Base-by-base conservation (phyloP, 768 basidiomycete species). In the Rhodotorula kratochvilovae region DNA sequence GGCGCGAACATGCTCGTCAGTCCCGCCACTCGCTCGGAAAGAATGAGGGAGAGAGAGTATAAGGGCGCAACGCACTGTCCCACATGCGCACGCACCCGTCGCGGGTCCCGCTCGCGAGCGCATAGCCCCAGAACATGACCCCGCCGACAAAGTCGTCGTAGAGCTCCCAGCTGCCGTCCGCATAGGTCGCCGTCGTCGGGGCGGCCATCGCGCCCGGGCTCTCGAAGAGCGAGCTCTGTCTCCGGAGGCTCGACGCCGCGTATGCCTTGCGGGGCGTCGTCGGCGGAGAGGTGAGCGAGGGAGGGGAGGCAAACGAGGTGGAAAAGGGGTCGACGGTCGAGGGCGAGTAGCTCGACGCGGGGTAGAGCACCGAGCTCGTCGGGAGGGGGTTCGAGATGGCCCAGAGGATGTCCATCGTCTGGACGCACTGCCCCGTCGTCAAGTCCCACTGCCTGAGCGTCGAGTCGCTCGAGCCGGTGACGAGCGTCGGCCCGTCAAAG, bases 371-470 rank as follows among this genome's bases (percentile, higher is more conserved):
- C 29, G 72, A 68, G 25, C 61, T 62, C 35, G 61, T 21, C 4
- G 80, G 76, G 12, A 88, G 84, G 5, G 92, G 88, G 81, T 98
- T 95, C 17, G 92, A 92, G 76, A 98, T 95, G 4, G 95, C 96
- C 96, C 96, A 99, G 35, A 99, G 87, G 73, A 99, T 96, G 81
- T 99, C 96, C 96, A 99, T 99, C 33, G 95, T 95, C 84, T 96
- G 89, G 57, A 98, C 89, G 81, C 96, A 99, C 83, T 98, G 96
- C 13, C 95, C 96, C 0, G 96, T 98, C 29, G 86, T 87, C 64
- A 98, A 86, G 79, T 98, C 96, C 96, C 96, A 99, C 79, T 98
- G 95, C 5, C 96, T 90, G 65, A 99, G 85, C 0, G 96, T 99
- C 81, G 97, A 97, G 82, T 99, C 96, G 7, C 91, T 92, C 11